A percentile compares a stretch with the other conserved stretches of the same genome.
Evolutionary conservation across 2,329 filamentous ascomycete genomes (phyloP).

Genomic region (Colletotrichum godetiae): DNA sequence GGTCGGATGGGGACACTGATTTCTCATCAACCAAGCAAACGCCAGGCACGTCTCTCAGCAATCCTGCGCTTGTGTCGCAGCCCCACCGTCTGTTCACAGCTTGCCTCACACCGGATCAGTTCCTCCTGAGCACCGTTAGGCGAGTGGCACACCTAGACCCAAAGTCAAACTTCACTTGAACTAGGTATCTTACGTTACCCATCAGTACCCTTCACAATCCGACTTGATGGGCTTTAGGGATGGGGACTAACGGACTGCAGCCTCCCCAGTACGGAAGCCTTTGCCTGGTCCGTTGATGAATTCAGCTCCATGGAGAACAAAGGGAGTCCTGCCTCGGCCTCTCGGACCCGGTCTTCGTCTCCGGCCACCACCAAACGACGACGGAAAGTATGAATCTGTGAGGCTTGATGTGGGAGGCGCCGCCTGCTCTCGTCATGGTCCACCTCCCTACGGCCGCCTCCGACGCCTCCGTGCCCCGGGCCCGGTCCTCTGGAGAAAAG

Average conservation of each 20-base stretch:
- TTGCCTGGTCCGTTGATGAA: neutral
- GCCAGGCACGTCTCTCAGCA: neutral
- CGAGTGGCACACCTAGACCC: neutral
- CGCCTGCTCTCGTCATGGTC: slow-evolving; percentile 22
- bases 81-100: slow-evolving; percentile 17
- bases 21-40: neutral
- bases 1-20: neutral
- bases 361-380: neutral
- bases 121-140: neutral
- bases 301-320: neutral
- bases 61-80: neutral
- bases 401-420: neutral
- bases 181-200: too few species aligned
- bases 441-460: neutral
- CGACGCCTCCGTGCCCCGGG: slow-evolving; percentile 1
- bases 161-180: neutral
- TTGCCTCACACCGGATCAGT: neutral
- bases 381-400: neutral
- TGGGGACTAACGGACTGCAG: neutral
- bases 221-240: neutral
- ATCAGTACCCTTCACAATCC: neutral
- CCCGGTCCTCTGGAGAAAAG: neutral
- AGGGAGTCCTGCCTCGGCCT: neutral
- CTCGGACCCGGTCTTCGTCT: neutral
- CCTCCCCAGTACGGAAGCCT: neutral